Conservation (phyloP, 2,329 filamentous ascomycete species). For the Epichloe hybrida region DNA sequence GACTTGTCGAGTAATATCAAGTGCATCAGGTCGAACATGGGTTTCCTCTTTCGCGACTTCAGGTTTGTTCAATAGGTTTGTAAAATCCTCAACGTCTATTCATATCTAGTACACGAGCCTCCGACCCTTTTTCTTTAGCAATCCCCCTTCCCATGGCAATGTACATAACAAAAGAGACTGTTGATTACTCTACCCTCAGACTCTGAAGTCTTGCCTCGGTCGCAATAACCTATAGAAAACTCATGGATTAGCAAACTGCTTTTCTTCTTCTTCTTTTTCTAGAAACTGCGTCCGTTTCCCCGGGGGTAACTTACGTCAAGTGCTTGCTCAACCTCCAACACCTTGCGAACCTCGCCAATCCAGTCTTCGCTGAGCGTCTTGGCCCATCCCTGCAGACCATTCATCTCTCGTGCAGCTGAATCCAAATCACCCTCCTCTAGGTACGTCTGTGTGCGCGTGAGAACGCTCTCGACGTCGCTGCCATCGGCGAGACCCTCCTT, state of each 20-base stretch:
- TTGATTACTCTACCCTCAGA: constrained; percentile 59
- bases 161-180: constrained; percentile 23
- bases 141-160: constrained; percentile 11
- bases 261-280: too few relatives aligned
- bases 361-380: constrained; percentile 91
- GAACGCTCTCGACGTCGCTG: constrained; percentile 84
- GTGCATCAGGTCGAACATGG: too few relatives aligned
- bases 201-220: constrained; percentile 83
- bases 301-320: constrained; percentile 59
- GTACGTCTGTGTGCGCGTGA: constrained; percentile 76
- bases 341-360: constrained; percentile 79
- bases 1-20: background rate
- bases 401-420: constrained; percentile 87
- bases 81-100: constrained; percentile 17
- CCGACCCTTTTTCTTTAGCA: constrained; percentile 11
- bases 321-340: constrained; percentile 90
- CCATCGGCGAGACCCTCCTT: constrained; percentile 77
- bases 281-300: background rate
- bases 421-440: constrained; percentile 91
- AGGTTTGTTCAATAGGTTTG: background rate
- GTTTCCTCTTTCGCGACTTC: too few relatives aligned
- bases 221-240: constrained; percentile 57
- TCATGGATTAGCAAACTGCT: background rate
- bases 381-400: constrained; percentile 82
- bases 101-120: constrained; percentile 23